Percentiles rank a stretch among this genome's conserved stretches.
phyloP scores from a whole-genome alignment of 768 basidiomycete species.

The Rhodosporidiobolus sp. region DNA sequence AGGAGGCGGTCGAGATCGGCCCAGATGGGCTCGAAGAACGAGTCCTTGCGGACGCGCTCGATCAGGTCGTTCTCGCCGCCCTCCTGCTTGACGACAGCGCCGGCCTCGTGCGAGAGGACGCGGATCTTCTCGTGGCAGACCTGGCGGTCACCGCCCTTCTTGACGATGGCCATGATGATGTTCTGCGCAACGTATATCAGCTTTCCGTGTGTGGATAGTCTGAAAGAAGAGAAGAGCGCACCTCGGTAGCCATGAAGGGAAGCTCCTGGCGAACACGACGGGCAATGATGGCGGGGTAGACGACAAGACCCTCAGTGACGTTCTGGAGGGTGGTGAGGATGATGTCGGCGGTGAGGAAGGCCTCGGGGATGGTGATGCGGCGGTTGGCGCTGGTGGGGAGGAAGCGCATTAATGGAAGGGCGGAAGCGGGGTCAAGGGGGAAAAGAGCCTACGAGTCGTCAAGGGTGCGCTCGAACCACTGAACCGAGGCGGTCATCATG shows the following conservation, averaged over 20 bases:
- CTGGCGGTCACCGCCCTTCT: slow-evolving; percentile 82
- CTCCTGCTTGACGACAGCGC: slow-evolving; percentile 86
- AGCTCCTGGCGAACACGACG: slow-evolving; percentile 89
- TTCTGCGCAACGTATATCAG: slow-evolving; percentile 52
- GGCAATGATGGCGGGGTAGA: slow-evolving; percentile 93
- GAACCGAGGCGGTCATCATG: slow-evolving; percentile 86
- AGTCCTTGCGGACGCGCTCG: slow-evolving; percentile 70
- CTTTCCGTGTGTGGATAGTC: too few relatives aligned
- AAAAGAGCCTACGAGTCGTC: slow-evolving; percentile 73
- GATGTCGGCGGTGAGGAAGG: slow-evolving; percentile 94
- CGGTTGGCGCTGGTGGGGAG: slow-evolving; percentile 73
- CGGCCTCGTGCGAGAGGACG: slow-evolving; percentile 91
- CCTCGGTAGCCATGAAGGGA: slow-evolving; percentile 98
- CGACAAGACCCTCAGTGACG: slow-evolving; percentile 97
- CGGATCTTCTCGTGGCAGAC: slow-evolving; percentile 95
- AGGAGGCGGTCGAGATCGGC: slow-evolving; percentile 71
- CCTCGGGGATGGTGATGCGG: slow-evolving; percentile 91
- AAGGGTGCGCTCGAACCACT: slow-evolving; percentile 97
- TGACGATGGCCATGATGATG: slow-evolving; percentile 98
- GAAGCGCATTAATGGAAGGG: slow-evolving; percentile 7
- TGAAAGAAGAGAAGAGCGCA: not conserved
- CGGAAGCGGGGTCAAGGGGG: slow-evolving; percentile 4
- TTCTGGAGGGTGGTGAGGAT: slow-evolving; percentile 93
- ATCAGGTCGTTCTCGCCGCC: slow-evolving; percentile 95
- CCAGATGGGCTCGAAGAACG: slow-evolving; percentile 89